phyloP scores from a whole-genome alignment of 2,329 filamentous ascomycete species.

The Trichoderma citrinoviride region DNA sequence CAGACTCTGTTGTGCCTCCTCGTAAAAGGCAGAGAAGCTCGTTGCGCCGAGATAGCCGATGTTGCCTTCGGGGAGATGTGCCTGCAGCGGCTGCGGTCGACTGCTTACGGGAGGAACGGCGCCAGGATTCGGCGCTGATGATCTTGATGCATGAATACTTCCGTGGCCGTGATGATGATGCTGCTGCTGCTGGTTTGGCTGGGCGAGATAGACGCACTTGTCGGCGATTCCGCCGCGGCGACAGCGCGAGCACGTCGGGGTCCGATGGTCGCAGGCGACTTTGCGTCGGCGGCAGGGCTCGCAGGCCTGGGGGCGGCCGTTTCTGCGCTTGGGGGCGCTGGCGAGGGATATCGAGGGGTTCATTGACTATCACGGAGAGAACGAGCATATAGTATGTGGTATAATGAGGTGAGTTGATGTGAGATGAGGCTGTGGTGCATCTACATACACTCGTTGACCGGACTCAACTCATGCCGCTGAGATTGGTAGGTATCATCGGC shows the following conservation, averaged over 20 bases:
- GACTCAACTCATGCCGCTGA: neutral
- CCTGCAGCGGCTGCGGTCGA: too few relatives aligned
- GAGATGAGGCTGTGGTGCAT: neutral
- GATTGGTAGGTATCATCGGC: neutral
- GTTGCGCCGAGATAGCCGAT: conserved; percentile 19
- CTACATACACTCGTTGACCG: neutral
- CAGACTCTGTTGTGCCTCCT: conserved; percentile 12
- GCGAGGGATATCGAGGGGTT: neutral
- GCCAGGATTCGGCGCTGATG: neutral
- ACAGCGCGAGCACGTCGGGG: conserved; percentile 20
- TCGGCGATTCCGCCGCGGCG: conserved; percentile 12
- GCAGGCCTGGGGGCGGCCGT: conserved; percentile 13
- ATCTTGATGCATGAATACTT: neutral
- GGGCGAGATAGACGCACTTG: conserved; percentile 14
- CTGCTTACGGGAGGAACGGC: too few relatives aligned
- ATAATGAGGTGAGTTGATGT: neutral
- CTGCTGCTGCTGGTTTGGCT: neutral
- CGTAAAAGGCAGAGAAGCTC: conserved; percentile 18
- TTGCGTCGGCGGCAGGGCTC: conserved; percentile 19
- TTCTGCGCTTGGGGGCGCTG: conserved; percentile 13
- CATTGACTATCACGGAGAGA: neutral
- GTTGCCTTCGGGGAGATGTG: conserved; percentile 4
- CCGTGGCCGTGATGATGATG: neutral
- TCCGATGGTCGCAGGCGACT: conserved; percentile 19
- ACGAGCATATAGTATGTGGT: too few relatives aligned